These are phyloP conservation scores for Gossypium longicalyx DNA, from an alignment of 345 rosid genomes.

Conservation along the genomic window DNA sequence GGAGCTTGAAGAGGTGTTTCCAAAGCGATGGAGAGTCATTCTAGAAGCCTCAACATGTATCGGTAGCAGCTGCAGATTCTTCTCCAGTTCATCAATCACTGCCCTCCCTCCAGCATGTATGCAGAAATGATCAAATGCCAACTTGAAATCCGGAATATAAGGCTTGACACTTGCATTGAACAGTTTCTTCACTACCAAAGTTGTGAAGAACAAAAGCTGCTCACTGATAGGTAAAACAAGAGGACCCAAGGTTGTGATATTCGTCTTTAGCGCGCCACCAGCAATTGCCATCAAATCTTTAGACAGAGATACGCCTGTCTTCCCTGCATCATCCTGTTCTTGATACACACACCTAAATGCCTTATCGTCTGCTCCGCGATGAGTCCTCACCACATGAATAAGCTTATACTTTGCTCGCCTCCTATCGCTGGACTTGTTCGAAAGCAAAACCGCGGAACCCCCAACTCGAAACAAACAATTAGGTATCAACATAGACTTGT, in stretches of 20 bases:
- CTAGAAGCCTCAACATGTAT: conserved; percentile 51
- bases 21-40: conserved; percentile 57
- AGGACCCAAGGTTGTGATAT: conserved; percentile 55
- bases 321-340: conserved; percentile 60
- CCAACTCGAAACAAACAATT: conserved; percentile 71
- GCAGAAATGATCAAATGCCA: conserved; percentile 55
- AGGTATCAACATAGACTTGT: conserved; percentile 68
- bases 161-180: conserved; percentile 44
- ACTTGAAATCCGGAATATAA: conserved; percentile 53
- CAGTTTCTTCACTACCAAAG: conserved; percentile 40
- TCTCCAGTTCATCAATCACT: conserved; percentile 58
- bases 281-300: conserved; percentile 67
- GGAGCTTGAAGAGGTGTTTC: conserved; percentile 58
- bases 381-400: conserved; percentile 60
- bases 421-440: conserved; percentile 48
- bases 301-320: conserved; percentile 57
- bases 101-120: conserved; percentile 57
- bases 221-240: conserved; percentile 55
- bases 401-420: conserved; percentile 61
- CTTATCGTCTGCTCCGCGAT: conserved; percentile 64
- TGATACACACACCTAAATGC: conserved; percentile 63
- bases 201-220: conserved; percentile 51
- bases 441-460: conserved; percentile 55
- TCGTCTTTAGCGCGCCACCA: conserved; percentile 55
- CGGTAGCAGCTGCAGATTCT: conserved; percentile 50